Evolutionary conservation across 2,329 filamentous ascomycete genomes (phyloP).

Genomic region (Fusarium torulosum): DNA sequence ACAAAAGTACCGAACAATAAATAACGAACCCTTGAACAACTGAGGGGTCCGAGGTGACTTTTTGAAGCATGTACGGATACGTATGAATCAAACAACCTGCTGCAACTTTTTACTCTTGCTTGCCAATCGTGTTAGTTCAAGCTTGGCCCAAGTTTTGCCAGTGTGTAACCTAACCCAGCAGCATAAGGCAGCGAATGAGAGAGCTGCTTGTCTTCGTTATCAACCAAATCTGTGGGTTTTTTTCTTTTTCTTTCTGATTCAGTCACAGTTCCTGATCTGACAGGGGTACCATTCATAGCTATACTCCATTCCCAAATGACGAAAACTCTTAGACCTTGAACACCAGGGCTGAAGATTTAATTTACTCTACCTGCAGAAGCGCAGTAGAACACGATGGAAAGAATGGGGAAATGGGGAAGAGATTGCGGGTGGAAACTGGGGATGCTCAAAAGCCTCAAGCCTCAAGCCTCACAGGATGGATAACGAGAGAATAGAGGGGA

Average conservation of each 20-base stretch:
- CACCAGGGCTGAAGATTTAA: constrained; percentile 13
- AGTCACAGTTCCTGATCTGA: constrained; percentile 23
- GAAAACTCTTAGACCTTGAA: constrained; percentile 6
- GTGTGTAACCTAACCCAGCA: constrained; percentile 7
- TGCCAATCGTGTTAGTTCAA: constrained; percentile 14
- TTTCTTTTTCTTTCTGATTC: constrained; percentile 3
- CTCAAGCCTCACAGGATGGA: constrained; percentile 14
- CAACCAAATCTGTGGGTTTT: constrained; percentile 29
- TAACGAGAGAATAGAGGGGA: constrained; percentile 28
- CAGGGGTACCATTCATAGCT: constrained; percentile 12
- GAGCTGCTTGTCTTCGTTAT: constrained; percentile 35
- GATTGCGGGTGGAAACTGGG: constrained; percentile 39
- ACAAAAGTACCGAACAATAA: constrained; percentile 19
- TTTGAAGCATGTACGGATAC: too few species aligned
- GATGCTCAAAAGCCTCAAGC: constrained; percentile 9
- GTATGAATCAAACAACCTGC: constrained; percentile 7
- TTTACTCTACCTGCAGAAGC: constrained; percentile 9
- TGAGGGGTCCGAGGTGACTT: constrained; percentile 32
- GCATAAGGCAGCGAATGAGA: constrained; percentile 39
- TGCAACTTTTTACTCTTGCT: constrained; percentile 5
- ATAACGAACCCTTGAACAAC: constrained; percentile 23
- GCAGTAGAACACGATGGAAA: constrained; percentile 35
- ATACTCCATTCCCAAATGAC: not conserved
- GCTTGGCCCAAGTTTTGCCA: constrained; percentile 21
- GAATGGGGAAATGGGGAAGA: constrained; percentile 42